Base-by-base conservation (phyloP, 768 basidiomycete genomes). In the Boletus rubescentipes region DNA sequence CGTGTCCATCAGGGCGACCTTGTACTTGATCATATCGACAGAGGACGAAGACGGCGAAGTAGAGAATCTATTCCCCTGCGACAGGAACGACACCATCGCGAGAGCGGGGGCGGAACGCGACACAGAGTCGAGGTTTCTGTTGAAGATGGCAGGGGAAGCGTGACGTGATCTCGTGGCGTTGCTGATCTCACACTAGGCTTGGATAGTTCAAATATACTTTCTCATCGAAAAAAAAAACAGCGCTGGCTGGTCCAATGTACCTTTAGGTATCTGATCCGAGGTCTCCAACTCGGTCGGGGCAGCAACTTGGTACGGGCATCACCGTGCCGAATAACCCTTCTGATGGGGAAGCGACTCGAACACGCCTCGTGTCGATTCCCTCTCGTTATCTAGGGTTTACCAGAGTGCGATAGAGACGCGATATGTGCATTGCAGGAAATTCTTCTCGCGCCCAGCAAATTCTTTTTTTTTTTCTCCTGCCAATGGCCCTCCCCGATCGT, bases 31-130 rank as follows among this genome's bases (percentile, higher is more conserved):
- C 32, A 56, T 70, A 2, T 23, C 57, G 23, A 61, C 48, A 11
- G 57, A 57, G 20, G 68, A 63, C 20, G 68, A 70, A 6, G 54
- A 57, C 5, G 70, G 67, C 12, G 49, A 55, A 4, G 49, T 53
- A 45, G 68, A 70, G 43, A 67, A 60, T 56, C 45, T 72, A 8
- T 72, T 70, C 40, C 64, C 60, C 1, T 70, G 70, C 26, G 65
- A 70, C 49, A 61, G 10, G 44, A 51, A 54, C 8, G 69, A 70
- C 35, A 60, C 59, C 15, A 68, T 70, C 39, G 46, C 49, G 11
- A 49, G 60, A 35, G 69, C 65, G 16, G 64, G 71, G 1, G 63
- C 68, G 18, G 69, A 68, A 40, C 31, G 30, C n/a, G 41, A 57
- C 37, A 41, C 20, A 0, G 68, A 68, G 30, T 59, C 68, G 0